A percentile compares a stretch with the other conserved stretches of the same genome.
phyloP scores from a whole-genome alignment of 2,329 filamentous ascomycete genomes.

The Aureobasidium sp. region DNA sequence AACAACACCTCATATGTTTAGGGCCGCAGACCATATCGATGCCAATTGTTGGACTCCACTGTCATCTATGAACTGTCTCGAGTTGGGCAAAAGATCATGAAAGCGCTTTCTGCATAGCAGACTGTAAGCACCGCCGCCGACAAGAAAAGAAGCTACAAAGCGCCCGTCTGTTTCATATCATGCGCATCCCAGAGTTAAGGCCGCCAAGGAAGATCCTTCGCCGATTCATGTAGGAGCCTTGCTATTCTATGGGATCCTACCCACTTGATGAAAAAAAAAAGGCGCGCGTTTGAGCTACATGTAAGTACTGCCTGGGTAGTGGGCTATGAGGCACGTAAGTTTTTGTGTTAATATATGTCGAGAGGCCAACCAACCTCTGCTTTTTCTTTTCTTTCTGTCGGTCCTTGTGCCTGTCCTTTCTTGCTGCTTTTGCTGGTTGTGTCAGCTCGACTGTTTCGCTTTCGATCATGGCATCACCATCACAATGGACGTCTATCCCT shows the following conservation, averaged over 20 bases:
- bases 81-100: background rate
- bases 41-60: too few relatives aligned
- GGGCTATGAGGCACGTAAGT: background rate
- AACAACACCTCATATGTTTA: background rate
- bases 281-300: background rate
- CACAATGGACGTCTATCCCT: background rate
- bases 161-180: conserved; percentile 2
- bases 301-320: background rate
- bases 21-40: background rate
- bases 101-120: background rate
- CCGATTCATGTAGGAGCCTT: background rate
- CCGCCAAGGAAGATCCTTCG: background rate
- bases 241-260: background rate
- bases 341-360: background rate
- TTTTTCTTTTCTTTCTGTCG: too few relatives aligned
- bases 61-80: background rate
- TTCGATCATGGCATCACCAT: background rate
- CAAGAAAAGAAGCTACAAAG: background rate
- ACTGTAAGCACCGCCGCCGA: background rate
- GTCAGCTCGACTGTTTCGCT: background rate
- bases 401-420: background rate
- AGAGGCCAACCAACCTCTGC: background rate
- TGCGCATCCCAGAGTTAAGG: background rate
- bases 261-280: background rate
- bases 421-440: background rate